phyloP scores from a whole-genome alignment of 768 basidiomycete genomes.

The Lentinula raphanica region DNA sequence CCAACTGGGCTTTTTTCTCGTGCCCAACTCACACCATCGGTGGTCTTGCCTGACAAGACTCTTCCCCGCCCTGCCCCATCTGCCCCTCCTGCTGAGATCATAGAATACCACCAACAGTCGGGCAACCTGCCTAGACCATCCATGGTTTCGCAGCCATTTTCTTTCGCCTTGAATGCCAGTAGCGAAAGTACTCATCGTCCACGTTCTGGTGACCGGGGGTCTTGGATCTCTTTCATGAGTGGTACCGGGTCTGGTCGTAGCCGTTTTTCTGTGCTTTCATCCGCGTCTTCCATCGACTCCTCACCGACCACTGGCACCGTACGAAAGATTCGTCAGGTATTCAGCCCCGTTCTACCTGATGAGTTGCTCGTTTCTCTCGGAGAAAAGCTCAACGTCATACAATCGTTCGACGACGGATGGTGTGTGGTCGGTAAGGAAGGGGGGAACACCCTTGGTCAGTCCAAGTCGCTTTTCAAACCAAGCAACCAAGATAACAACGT shows the following conservation, averaged over 20 bases:
- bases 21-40: slow-evolving; percentile 33
- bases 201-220: slow-evolving; percentile 1
- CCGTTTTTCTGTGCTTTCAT: slow-evolving; percentile 36
- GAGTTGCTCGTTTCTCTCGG: slow-evolving; percentile 57
- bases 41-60: slow-evolving; percentile 51
- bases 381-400: slow-evolving; percentile 57
- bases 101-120: slow-evolving; percentile 38
- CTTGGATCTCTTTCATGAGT: slow-evolving; percentile 21
- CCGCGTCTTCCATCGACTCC: slow-evolving; percentile 30
- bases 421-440: slow-evolving; percentile 41
- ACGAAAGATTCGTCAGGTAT: slow-evolving; percentile 53
- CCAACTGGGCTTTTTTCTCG: slow-evolving; percentile 32
- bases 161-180: slow-evolving; percentile 31
- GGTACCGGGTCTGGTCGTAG: slow-evolving; percentile 26
- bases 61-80: slow-evolving; percentile 28
- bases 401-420: slow-evolving; percentile 78
- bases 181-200: slow-evolving; percentile 5
- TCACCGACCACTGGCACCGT: slow-evolving; percentile 27
- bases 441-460: slow-evolving; percentile 22
- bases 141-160: slow-evolving; percentile 34
- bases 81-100: slow-evolving; percentile 33
- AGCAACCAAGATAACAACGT: slow-evolving; percentile 29
- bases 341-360: slow-evolving; percentile 68
- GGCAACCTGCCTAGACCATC: slow-evolving; percentile 34
- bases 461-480: slow-evolving; percentile 38